phyloP scores from a whole-genome alignment of 345 rosid genomes.

The Eucalyptus paniculata region DNA sequence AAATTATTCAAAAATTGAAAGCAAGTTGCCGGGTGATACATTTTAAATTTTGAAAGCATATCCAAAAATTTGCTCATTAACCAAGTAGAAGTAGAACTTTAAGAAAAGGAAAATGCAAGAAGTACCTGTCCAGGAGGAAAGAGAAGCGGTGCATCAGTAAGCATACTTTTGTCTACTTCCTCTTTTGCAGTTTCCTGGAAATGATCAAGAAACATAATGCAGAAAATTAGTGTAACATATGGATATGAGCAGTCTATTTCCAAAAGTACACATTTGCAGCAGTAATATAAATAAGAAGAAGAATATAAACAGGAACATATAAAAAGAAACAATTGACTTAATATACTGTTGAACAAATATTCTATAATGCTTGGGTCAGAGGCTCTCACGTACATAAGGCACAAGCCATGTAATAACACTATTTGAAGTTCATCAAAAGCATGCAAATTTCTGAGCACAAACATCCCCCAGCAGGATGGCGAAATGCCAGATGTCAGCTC shows the following conservation, averaged over 20 bases:
- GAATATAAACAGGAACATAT: background rate
- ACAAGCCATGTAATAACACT: background rate
- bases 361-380: background rate
- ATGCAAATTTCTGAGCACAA: background rate
- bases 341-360: background rate
- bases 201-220: background rate
- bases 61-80: background rate
- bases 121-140: constrained; percentile 92
- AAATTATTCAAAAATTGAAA: background rate
- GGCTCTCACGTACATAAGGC: background rate
- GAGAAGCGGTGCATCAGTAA: constrained; percentile 88
- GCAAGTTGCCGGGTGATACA: background rate
- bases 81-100: background rate
- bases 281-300: background rate
- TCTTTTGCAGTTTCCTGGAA: constrained; percentile 51
- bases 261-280: background rate
- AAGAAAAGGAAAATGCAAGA: background rate
- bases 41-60: background rate
- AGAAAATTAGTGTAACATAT: background rate
- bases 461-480: background rate
- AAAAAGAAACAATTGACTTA: background rate
- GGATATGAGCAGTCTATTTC: background rate
- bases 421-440: background rate
- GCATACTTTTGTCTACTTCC: constrained; percentile 78
- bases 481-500: background rate